phyloP scores from a whole-genome alignment of 352 stramenopile genomes.

The Phytophthora sp. region DNA sequence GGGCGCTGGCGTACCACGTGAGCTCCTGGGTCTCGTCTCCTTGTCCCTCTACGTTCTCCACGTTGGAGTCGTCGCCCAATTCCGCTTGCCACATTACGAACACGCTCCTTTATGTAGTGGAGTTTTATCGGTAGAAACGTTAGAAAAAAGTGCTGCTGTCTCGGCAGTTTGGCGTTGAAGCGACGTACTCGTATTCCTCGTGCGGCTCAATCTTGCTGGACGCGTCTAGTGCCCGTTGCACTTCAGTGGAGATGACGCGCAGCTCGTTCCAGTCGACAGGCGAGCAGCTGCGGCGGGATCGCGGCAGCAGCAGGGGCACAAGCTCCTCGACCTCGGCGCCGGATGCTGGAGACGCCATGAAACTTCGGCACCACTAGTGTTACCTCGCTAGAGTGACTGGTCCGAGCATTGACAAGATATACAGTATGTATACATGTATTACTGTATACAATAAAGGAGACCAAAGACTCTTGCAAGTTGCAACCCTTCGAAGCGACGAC shows the following conservation, averaged over 20 bases:
- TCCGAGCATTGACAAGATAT: too few relatives aligned
- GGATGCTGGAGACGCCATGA: not conserved
- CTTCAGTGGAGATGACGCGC: constrained; percentile 46
- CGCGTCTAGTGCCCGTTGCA: constrained; percentile 73
- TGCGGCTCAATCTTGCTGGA: constrained; percentile 55
- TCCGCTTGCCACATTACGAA: constrained; percentile 80
- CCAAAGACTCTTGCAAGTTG: constrained; percentile 18
- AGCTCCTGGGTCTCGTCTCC: constrained; percentile 21
- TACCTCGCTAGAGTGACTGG: not conserved
- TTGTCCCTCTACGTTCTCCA: not conserved
- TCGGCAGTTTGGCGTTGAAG: not conserved
- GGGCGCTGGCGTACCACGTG: constrained; percentile 76
- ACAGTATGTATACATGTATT: not conserved
- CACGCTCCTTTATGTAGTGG: constrained; percentile 50
- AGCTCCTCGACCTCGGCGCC: not conserved
- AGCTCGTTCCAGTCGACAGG: constrained; percentile 71
- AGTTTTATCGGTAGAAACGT: not conserved
- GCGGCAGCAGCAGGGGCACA: constrained; percentile 22
- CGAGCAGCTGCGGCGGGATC: constrained; percentile 25
- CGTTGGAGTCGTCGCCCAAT: constrained; percentile 44
- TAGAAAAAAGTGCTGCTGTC: not conserved
- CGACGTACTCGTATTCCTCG: constrained; percentile 63
- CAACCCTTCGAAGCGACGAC: constrained; percentile 7
- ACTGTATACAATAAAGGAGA: too few relatives aligned
- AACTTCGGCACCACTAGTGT: not conserved